Base-by-base conservation (phyloP, 306 rosid species). In the Prunus salicina region DNA sequence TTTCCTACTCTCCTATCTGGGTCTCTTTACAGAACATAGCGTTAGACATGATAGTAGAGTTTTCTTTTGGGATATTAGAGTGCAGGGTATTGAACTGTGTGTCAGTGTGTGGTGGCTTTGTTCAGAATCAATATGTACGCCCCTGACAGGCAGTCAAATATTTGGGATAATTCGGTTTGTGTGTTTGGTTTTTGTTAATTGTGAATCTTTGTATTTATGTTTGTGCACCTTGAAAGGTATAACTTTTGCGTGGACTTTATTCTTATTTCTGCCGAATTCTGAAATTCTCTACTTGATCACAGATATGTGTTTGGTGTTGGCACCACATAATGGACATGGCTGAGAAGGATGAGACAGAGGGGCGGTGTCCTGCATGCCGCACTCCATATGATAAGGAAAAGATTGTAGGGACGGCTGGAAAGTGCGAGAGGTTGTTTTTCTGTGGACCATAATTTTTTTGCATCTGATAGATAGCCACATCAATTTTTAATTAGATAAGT, bases 251-350 rank as follows among this genome's bases (percentile, higher is more conserved):
- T 5, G 13, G 19, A 9, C 25, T 22, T 12, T 73, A 13, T 47
- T 73, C 9, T 61, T 3, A 6, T 11, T 45, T 22, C 46, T 57
- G 38, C 15, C 10, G 51, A 74, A 51, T 58, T 52, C 67, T 38
- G 55, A 61, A 65, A 78, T 71, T 71, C 27, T 58, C 46, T 76
- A 64, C 72, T 76, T 79, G 60, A 74, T 76, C 72, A 70, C 85
- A 96, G 99, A 88, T 96, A 78, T 96, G 99, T 89, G 99, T 96
- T 73, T 96, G 99, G 99, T 96, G 99, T 81, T 96, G 99, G 98
- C 98, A 96, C 85, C 99, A 96, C 85, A 87, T 96, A 71, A 88
- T 96, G 91, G 96, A 82, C 68, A 91, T 96, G 94, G 99, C 98
- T 20, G 97, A 92, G 89, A 95, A 95, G 97, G 97, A 95, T 85